Conservation (phyloP, 805 yeast genomes). For the Schwanniomyces vanrijiae region DNA sequence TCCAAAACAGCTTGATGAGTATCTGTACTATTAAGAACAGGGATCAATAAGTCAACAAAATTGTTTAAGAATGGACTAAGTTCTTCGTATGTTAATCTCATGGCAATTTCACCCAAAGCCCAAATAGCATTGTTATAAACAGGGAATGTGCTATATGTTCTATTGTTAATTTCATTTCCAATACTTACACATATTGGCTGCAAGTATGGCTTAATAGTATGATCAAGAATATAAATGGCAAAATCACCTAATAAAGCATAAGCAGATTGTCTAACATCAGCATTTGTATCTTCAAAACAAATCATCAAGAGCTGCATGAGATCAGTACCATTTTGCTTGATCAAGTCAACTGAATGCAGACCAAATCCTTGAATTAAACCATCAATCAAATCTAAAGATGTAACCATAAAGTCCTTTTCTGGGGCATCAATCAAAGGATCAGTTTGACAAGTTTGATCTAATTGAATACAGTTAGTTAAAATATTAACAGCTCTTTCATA, state of each 20-base stretch:
- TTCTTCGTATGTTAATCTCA: slow-evolving; percentile 50
- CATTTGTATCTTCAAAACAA: slow-evolving; percentile 71
- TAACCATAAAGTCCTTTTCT: slow-evolving; percentile 86
- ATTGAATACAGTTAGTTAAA: slow-evolving; percentile 63
- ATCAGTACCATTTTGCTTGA: slow-evolving; percentile 34
- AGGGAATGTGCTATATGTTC: slow-evolving; percentile 51
- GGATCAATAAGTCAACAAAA: slow-evolving; percentile 55
- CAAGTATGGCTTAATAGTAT: slow-evolving; percentile 47
- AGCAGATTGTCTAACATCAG: slow-evolving; percentile 92
- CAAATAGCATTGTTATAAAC: slow-evolving; percentile 89
- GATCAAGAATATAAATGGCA: slow-evolving; percentile 56
- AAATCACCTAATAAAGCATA: slow-evolving; percentile 91
- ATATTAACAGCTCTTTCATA: slow-evolving; percentile 77
- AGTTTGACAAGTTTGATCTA: slow-evolving; percentile 59
- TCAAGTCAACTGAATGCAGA: slow-evolving; percentile 55
- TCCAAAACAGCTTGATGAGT: slow-evolving; percentile 69
- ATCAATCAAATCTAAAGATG: slow-evolving; percentile 86
- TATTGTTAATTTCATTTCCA: slow-evolving; percentile 62
- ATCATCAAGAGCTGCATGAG: slow-evolving; percentile 63
- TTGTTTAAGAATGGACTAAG: slow-evolving; percentile 54
- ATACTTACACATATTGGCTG: slow-evolving; percentile 62
- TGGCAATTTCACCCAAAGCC: slow-evolving; percentile 86
- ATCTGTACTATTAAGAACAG: slow-evolving; percentile 54
- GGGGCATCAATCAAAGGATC: slow-evolving; percentile 74
- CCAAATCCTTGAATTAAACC: slow-evolving; percentile 92